Percentiles rank a stretch among this genome's conserved stretches.
Evolutionary conservation across 2,329 filamentous ascomycete species (phyloP).

Genomic region (Didymella arachidicola): DNA sequence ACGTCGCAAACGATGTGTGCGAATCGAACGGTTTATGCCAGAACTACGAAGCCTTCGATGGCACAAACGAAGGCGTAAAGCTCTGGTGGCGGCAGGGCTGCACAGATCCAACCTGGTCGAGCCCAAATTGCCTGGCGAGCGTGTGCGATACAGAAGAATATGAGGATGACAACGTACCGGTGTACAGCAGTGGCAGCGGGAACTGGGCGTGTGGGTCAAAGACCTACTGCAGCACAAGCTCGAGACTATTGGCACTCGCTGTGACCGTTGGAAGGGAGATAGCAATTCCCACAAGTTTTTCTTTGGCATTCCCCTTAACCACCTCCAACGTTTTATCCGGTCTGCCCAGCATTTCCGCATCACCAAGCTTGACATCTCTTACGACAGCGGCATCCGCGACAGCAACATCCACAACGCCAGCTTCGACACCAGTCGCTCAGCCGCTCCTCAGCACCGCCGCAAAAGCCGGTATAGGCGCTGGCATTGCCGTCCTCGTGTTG

Average conservation of each 20-base stretch:
- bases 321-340: not conserved
- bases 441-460: not conserved
- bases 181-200: conserved; percentile 12
- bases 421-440: not conserved
- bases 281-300: not conserved
- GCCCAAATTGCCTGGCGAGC: conserved; percentile 22
- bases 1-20: conserved; percentile 23
- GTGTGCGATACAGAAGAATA: conserved; percentile 13
- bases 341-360: not conserved
- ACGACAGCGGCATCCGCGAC: not conserved
- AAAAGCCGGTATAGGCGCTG: not conserved
- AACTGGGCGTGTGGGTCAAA: conserved; percentile 17
- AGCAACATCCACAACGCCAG: not conserved
- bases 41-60: conserved; percentile 21
- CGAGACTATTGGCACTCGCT: not conserved
- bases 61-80: conserved; percentile 13
- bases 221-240: not conserved
- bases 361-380: not conserved
- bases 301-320: not conserved
- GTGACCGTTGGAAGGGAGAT: not conserved
- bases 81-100: conserved; percentile 27
- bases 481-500: not conserved
- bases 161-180: conserved; percentile 15
- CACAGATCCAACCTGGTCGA: conserved; percentile 28
- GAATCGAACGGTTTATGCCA: conserved; percentile 23